Evolutionary conservation across 495 filamentous ascomycete species (phyloP).

Genomic region (Articulospora tetracladia): DNA sequence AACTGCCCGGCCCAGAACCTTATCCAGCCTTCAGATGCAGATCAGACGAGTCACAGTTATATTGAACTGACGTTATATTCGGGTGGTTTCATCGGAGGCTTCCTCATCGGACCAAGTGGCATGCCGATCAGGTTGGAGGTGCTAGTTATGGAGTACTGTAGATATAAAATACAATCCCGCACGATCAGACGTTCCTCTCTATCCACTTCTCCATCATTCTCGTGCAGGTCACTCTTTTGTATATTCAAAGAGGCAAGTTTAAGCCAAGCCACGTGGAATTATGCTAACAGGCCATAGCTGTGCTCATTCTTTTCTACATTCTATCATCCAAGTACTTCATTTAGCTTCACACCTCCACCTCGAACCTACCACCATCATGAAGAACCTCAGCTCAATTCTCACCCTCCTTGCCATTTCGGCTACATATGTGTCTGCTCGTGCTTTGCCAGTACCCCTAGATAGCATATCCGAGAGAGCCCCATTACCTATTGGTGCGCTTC

Average conservation of each 20-base stretch:
- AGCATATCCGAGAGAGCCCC: slow-evolving; percentile 16
- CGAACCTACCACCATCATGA: slow-evolving; percentile 32
- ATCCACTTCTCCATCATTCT: slow-evolving; percentile 21
- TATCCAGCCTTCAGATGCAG: slow-evolving; percentile 14
- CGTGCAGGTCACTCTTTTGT: slow-evolving; percentile 24
- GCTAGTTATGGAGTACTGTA: slow-evolving; percentile 12
- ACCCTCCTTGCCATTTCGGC: slow-evolving; percentile 32
- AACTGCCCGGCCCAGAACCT: slow-evolving; percentile 2
- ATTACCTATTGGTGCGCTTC: slow-evolving; percentile 9
- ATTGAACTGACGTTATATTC: slow-evolving; percentile 14
- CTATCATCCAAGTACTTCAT: slow-evolving; percentile 25
- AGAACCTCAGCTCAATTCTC: slow-evolving; percentile 35
- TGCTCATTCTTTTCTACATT: slow-evolving; percentile 33
- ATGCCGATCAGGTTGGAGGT: slow-evolving; percentile 4
- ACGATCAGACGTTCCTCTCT: slow-evolving; percentile 19
- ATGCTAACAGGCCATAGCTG: slow-evolving; percentile 26
- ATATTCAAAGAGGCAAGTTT: slow-evolving; percentile 31
- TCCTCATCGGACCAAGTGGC: slow-evolving; percentile 10
- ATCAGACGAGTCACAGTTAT: slow-evolving; percentile 25
- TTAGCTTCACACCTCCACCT: slow-evolving; percentile 23
- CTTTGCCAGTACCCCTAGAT: slow-evolving; percentile 15
- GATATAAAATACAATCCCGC: slow-evolving; percentile 27
- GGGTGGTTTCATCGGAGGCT: slow-evolving; percentile 28
- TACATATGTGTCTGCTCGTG: slow-evolving; percentile 28
- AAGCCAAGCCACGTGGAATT: slow-evolving; percentile 4